phyloP scores from a whole-genome alignment of 768 basidiomycete genomes.

The Trametes punicea region DNA sequence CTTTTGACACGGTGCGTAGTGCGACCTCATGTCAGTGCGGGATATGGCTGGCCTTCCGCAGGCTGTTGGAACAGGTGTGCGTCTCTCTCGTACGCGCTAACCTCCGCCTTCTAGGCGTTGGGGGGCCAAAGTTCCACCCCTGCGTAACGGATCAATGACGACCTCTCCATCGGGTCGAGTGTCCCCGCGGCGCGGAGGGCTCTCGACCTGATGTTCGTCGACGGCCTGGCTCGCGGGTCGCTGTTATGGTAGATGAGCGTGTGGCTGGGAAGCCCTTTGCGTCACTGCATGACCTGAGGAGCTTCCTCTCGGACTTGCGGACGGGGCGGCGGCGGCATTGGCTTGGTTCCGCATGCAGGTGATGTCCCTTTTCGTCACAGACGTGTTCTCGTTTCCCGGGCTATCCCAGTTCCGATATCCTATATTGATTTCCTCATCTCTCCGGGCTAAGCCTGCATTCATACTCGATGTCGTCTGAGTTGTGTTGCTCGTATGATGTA shows the following conservation, averaged over 20 bases:
- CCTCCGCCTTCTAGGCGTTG: background rate
- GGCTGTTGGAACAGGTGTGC: background rate
- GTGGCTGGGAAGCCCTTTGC: too few species aligned
- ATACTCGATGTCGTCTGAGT: too few species aligned
- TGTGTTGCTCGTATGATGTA: too few species aligned
- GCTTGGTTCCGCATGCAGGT: too few species aligned
- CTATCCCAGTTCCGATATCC: too few species aligned
- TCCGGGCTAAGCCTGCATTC: too few species aligned
- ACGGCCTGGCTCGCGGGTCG: background rate
- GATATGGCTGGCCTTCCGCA: background rate
- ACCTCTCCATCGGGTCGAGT: constrained; percentile 3
- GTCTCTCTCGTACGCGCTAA: background rate
- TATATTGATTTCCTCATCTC: too few species aligned
- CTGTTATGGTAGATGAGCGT: background rate
- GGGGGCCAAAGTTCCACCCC: background rate
- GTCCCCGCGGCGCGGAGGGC: background rate
- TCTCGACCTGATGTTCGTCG: background rate
- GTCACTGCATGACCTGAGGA: background rate
- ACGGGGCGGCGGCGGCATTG: too few species aligned
- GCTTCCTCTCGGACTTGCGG: too few species aligned
- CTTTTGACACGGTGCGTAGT: background rate
- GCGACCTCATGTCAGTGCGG: background rate
- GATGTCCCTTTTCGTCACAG: too few species aligned
- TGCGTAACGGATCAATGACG: too few species aligned
- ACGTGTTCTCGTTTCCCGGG: too few species aligned